Conservation (phyloP, 2,329 filamentous ascomycete genomes). For the Venturiaceae sp. region DNA sequence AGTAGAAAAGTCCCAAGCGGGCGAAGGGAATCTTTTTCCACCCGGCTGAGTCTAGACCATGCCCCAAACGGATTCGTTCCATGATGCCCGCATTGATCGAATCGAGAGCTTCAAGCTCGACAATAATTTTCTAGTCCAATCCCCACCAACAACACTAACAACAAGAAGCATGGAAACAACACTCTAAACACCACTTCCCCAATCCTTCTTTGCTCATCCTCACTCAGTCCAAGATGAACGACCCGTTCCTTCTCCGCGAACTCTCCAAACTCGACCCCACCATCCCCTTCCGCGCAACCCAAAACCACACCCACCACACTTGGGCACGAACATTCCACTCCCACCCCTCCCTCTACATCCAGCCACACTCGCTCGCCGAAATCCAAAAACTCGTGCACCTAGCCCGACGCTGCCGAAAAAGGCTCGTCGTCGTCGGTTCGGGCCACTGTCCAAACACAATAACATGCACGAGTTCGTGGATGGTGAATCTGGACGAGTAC, state of each 20-base stretch:
- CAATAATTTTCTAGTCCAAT: too few relatives aligned
- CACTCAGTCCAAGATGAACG: neutral
- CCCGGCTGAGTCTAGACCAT: too few relatives aligned
- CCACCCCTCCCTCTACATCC: conserved; percentile 82
- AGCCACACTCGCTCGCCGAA: conserved; percentile 68
- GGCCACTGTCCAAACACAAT: conserved; percentile 87
- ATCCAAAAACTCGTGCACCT: conserved; percentile 75
- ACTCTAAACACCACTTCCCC: too few relatives aligned
- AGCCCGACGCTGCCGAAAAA: conserved; percentile 69
- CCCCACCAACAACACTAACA: too few relatives aligned
- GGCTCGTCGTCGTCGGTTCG: conserved; percentile 78
- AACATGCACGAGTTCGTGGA: conserved; percentile 89
- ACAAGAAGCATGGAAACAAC: too few relatives aligned
- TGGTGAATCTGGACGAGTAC: conserved; percentile 85
- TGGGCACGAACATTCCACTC: conserved; percentile 93
- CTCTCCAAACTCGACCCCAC: conserved; percentile 33
- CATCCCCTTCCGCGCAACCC: conserved; percentile 67
- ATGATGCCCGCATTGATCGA: too few relatives aligned
- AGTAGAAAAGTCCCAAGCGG: too few relatives aligned
- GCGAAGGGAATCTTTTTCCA: too few relatives aligned
- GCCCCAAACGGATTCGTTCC: too few relatives aligned
- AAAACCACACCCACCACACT: conserved; percentile 71
- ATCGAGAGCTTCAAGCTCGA: neutral
- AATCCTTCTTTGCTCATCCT: neutral
- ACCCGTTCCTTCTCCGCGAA: neutral